Base-by-base conservation (phyloP, 441 rosid species). In the Daphne laureola region DNA sequence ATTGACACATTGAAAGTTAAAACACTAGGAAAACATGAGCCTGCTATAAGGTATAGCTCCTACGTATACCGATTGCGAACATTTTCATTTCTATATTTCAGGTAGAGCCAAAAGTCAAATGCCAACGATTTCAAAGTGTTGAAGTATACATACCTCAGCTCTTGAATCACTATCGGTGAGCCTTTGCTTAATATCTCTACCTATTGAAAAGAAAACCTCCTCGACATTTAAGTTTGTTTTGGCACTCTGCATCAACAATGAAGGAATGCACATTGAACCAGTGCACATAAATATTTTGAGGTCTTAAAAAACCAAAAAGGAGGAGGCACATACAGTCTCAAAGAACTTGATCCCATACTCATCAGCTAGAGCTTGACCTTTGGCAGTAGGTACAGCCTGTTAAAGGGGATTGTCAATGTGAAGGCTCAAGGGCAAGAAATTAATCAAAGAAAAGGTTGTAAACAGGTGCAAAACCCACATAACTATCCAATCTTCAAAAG, bases 281-380 rank as follows among this genome's bases (percentile, higher is more conserved):
- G 7, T 1, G 35, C 3, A 40, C 31, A 23, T 17, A 50, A 25
- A 16, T 4, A 56, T 43, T 49, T 26, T 36, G 25, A 43, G 38
- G 42, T 43, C 12, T 14, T 13, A 51, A 59, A 53, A 51, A 43
- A 16, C n/a, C 31, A 51, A 27, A 17, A 9, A 7, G 36, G 4
- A 8, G 43, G 3, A 15, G 35, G 18, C 43, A 43, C 63, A 51
- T 59, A 59, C 63, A 14, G 57, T 59, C 55, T 59, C 63, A 27
- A 59, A 59, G 63, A 59, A 59, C 43, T 59, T 59, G 63, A 59
- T 59, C 35, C 63, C 51, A 44, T 59, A 43, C 51, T 59, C 63
- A 59, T 59, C 63, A 51, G 63, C 63, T 50, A 59, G 63, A 25
- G 63, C 63, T 59, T 59, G 57, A 31, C 63, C 63, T 43, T 43